A percentile compares a stretch with the other conserved stretches of the same genome.
These are phyloP conservation scores for Mycena vulgaris DNA, from an alignment of 768 basidiomycete species.

Conservation along the genomic window DNA sequence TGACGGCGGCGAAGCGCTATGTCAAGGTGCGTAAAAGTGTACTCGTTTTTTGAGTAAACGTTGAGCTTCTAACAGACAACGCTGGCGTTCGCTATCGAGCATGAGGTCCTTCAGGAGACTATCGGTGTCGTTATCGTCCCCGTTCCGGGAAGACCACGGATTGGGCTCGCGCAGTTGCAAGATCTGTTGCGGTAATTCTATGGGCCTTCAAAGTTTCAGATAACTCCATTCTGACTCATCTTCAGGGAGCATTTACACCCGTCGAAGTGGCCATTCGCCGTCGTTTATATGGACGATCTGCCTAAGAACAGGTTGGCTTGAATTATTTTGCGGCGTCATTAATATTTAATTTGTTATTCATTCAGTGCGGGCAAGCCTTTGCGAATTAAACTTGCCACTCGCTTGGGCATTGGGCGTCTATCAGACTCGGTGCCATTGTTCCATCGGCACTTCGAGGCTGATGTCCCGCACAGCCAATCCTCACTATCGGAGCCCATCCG, in stretches of 20 bases:
- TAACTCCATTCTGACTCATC: neutral
- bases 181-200: constrained; percentile 54
- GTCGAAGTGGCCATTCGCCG: constrained; percentile 63
- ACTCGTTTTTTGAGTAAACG: neutral
- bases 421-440: constrained; percentile 52
- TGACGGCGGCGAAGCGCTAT: constrained; percentile 55
- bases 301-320: constrained; percentile 57
- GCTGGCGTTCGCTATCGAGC: constrained; percentile 61
- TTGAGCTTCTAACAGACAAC: constrained; percentile 45
- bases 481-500: constrained; percentile 56
- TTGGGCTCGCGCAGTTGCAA: constrained; percentile 58
- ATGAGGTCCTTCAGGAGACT: constrained; percentile 63
- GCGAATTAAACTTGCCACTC: constrained; percentile 58
- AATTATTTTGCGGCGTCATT: neutral
- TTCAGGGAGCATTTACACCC: constrained; percentile 61
- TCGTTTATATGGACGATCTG: constrained; percentile 64
- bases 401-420: constrained; percentile 55
- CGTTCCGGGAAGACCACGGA: constrained; percentile 49
- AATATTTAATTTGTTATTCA: too few species aligned
- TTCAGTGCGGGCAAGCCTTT: constrained; percentile 59
- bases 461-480: constrained; percentile 48
- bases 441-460: constrained; percentile 59
- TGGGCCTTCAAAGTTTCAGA: too few species aligned
- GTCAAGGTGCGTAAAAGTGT: constrained; percentile 51
- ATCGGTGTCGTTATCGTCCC: constrained; percentile 63